phyloP scores from a whole-genome alignment of 83 land plant genomes.

The Larix sibirica region DNA sequence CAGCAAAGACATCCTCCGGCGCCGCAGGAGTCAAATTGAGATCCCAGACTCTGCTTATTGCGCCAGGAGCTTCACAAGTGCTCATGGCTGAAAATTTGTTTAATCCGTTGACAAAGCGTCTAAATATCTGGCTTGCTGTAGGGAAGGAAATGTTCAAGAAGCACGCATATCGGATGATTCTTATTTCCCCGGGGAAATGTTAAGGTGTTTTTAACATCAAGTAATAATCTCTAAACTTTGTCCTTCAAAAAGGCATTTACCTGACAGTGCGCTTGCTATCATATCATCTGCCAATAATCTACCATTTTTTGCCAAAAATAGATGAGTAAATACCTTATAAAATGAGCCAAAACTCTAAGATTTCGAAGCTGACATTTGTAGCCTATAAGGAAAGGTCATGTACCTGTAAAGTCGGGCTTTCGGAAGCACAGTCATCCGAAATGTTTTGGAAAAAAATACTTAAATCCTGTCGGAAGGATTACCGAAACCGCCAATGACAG shows the following conservation, averaged over 20 bases:
- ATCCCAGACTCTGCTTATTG: neutral
- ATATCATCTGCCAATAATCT: neutral
- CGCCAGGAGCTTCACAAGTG: neutral
- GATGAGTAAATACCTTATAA: neutral
- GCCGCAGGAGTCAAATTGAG: constrained; percentile 9
- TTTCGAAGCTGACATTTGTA: neutral
- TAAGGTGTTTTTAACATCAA: neutral
- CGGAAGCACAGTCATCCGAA: neutral
- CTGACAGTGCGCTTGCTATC: neutral
- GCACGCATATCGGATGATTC: no score
- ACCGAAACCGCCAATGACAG: neutral
- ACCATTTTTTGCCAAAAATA: neutral
- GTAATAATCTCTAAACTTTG: neutral
- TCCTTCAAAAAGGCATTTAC: neutral
- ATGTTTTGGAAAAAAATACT: neutral
- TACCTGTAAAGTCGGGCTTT: neutral
- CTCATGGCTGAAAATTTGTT: neutral
- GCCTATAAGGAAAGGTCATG: neutral
- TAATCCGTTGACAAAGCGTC: neutral
- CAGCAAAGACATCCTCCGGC: neutral
- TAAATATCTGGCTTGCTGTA: neutral
- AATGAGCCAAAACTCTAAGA: neutral
- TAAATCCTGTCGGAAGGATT: neutral
- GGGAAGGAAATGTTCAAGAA: no score
- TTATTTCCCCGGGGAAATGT: neutral